Conservation (phyloP, 495 filamentous ascomycete genomes). For the Hypoxylon trugodes region DNA sequence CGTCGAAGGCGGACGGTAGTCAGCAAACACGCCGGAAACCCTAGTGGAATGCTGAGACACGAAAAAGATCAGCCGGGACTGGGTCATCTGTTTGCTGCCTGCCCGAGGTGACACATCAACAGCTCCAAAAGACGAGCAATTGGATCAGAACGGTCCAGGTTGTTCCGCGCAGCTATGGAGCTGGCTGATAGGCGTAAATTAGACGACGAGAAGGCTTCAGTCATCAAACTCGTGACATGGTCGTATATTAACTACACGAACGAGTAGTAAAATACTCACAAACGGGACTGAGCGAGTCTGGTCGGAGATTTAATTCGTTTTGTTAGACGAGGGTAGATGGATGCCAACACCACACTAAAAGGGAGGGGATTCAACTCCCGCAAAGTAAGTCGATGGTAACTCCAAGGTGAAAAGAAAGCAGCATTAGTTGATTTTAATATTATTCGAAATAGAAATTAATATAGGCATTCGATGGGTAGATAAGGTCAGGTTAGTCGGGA, state of each 20-base stretch:
- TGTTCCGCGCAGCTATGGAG: slow-evolving; percentile 19
- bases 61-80: slow-evolving; percentile 30
- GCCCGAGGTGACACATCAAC: slow-evolving; percentile 36
- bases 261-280: slow-evolving; percentile 11
- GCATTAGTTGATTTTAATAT: slow-evolving; percentile 4
- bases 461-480: not conserved
- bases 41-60: slow-evolving; percentile 26
- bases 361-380: not conserved
- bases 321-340: slow-evolving; percentile 12
- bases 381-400: slow-evolving; percentile 19
- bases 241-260: slow-evolving; percentile 15
- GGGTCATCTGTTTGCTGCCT: slow-evolving; percentile 38
- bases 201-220: not conserved
- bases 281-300: slow-evolving; percentile 15
- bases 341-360: slow-evolving; percentile 17
- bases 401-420: slow-evolving; percentile 12
- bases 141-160: slow-evolving; percentile 21
- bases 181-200: slow-evolving; percentile 4
- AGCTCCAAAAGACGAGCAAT: slow-evolving; percentile 24
- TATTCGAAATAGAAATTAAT: slow-evolving; percentile 14
- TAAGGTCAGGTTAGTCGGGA: not conserved
- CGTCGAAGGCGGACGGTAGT: slow-evolving; percentile 25
- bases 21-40: slow-evolving; percentile 38
- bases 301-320: slow-evolving; percentile 16
- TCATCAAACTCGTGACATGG: slow-evolving; percentile 14